Evolutionary conservation across 208 protist species (phyloP).

Genomic region (Tritrichomonas foetus): DNA sequence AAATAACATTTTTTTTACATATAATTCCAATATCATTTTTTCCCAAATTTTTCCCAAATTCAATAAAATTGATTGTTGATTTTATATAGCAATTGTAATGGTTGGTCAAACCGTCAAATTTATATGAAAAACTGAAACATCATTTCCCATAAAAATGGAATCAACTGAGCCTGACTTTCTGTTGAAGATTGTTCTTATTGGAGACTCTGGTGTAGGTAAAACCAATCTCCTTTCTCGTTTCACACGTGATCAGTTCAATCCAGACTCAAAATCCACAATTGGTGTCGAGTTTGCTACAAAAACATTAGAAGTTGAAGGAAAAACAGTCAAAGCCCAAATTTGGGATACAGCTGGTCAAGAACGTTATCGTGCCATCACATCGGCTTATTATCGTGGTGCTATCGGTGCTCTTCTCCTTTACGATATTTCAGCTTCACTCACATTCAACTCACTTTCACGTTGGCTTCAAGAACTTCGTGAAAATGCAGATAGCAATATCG

Average conservation of each 20-base stretch:
- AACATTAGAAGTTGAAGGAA: slow-evolving; percentile 52
- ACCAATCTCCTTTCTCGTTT: slow-evolving; percentile 60
- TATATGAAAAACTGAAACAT: too few relatives aligned
- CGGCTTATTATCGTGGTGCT: slow-evolving; percentile 47
- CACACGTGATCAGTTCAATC: slow-evolving; percentile 56
- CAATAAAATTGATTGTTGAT: too few relatives aligned
- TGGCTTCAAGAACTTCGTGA: slow-evolving; percentile 95
- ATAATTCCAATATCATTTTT: too few relatives aligned
- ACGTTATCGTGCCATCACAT: slow-evolving; percentile 48
- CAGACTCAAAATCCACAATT: slow-evolving; percentile 59
- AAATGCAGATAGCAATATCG: slow-evolving; percentile 78
- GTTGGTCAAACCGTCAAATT: too few relatives aligned
- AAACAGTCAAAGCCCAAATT: slow-evolving; percentile 59
- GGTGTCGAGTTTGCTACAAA: slow-evolving; percentile 64
- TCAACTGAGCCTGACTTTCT: slow-evolving; percentile 41
- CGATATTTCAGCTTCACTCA: slow-evolving; percentile 53
- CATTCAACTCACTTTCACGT: slow-evolving; percentile 88
- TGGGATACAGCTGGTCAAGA: slow-evolving; percentile 52
- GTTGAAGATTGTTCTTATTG: slow-evolving; percentile 58
- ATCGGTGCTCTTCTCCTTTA: slow-evolving; percentile 31
- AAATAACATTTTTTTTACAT: too few relatives aligned
- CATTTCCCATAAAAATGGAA: too few relatives aligned
- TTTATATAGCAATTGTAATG: too few relatives aligned
- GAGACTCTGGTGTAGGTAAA: slow-evolving; percentile 59
- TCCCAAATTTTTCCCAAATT: too few relatives aligned